Evolutionary conservation across 2,329 filamentous ascomycete genomes (phyloP).

Genomic region (Penicillium olsonii): DNA sequence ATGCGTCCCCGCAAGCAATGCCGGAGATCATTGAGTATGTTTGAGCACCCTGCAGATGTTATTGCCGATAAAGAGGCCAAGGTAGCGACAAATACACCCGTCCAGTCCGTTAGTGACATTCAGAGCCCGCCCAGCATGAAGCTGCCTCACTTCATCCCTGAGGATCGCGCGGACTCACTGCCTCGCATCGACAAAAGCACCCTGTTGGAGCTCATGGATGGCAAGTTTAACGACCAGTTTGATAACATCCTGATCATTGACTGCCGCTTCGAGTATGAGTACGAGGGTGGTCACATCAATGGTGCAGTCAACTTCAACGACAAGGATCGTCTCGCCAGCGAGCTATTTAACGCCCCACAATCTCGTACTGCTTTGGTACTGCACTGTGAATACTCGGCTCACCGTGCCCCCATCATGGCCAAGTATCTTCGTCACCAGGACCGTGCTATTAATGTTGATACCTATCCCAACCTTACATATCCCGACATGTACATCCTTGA

Average conservation of each 20-base stretch:
- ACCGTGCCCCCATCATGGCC: constrained; percentile 94
- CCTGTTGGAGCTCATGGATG: constrained; percentile 83
- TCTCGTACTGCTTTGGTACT: constrained; percentile 82
- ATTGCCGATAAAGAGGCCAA: constrained; percentile 75
- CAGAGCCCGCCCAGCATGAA: constrained; percentile 73
- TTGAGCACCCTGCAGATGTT: constrained; percentile 85
- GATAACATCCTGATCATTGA: constrained; percentile 86
- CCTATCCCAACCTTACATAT: constrained; percentile 87
- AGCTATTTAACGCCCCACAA: constrained; percentile 72
- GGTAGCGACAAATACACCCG: constrained; percentile 53
- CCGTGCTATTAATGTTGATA: constrained; percentile 78
- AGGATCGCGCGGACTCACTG: constrained; percentile 80
- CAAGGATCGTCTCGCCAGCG: constrained; percentile 79
- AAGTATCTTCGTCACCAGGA: constrained; percentile 89
- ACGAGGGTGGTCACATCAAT: constrained; percentile 91
- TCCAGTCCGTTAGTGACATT: constrained; percentile 79
- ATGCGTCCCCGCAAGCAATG: constrained; percentile 83
- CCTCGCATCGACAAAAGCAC: constrained; percentile 83
- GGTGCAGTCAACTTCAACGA: constrained; percentile 96
- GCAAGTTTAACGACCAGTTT: constrained; percentile 74
- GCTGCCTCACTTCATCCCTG: constrained; percentile 80
- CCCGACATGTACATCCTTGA: constrained; percentile 97
- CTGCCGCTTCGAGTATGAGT: constrained; percentile 98
- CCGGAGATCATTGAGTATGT: constrained; percentile 95
- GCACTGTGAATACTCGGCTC: constrained; percentile 97